A percentile compares a stretch with the other conserved stretches of the same genome.
Conservation (phyloP, 805 yeast species). For the Saccharomycopsis schoenii region DNA sequence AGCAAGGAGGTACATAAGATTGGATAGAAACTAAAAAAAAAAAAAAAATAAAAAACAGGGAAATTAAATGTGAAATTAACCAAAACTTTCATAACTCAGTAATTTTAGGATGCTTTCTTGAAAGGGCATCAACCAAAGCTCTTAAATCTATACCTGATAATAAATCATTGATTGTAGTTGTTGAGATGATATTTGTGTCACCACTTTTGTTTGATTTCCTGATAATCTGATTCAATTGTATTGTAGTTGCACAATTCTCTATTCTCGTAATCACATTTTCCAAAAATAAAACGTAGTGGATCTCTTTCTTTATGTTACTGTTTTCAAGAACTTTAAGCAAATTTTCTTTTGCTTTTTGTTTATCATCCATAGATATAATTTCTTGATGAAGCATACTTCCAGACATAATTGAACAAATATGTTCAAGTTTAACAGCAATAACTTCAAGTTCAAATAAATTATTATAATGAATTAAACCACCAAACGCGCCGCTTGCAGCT, state of each 20-base stretch:
- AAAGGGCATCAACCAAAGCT: not conserved
- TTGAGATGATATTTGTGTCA: not conserved
- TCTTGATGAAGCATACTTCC: constrained; percentile 24
- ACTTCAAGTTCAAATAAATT: constrained; percentile 43
- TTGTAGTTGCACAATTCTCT: constrained; percentile 34
- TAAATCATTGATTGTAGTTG: not conserved
- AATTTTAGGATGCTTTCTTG: not conserved
- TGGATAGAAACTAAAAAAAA: no score
- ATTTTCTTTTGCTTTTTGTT: constrained; percentile 2
- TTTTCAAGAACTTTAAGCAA: constrained; percentile 13
- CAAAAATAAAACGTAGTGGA: constrained; percentile 20
- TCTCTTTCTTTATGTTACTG: constrained; percentile 20
- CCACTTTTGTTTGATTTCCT: not conserved
- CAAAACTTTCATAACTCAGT: not conserved
- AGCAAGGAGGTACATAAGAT: no score
- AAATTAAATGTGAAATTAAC: no score
- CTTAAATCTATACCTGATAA: not conserved
- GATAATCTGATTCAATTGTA: not conserved
- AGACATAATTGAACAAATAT: constrained; percentile 40
- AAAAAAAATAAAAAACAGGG: no score
- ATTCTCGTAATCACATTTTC: constrained; percentile 62
- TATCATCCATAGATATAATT: constrained; percentile 10
- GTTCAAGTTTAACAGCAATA: constrained; percentile 48
- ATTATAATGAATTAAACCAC: constrained; percentile 26
- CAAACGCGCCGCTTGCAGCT: constrained; percentile 12